Percentiles rank a stretch among this genome's conserved stretches.
phyloP scores from a whole-genome alignment of 176 grass and related monocot genomes.

The Saccharum officinarum region DNA sequence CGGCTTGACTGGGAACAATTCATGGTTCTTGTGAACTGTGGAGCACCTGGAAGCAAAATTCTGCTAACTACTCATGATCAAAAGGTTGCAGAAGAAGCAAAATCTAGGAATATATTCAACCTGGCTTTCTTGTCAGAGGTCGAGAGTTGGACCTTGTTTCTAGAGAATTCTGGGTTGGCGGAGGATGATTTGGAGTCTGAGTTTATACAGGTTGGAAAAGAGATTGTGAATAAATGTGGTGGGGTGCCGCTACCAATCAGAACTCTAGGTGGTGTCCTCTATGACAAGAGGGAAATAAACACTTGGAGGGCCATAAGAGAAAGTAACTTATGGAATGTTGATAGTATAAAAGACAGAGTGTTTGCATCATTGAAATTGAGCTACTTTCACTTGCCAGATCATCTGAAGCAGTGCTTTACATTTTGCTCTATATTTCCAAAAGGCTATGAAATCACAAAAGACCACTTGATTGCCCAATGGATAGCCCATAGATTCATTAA shows the following conservation, averaged over 20 bases:
- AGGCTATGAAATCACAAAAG: slow-evolving; percentile 3
- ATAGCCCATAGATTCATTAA: neutral
- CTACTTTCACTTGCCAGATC: neutral
- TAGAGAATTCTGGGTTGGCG: neutral
- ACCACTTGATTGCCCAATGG: neutral
- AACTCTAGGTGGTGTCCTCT: slow-evolving; percentile 17
- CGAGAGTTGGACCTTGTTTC: slow-evolving; percentile 5
- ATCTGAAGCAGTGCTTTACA: neutral
- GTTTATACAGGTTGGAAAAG: slow-evolving; percentile 1
- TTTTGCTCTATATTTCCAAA: neutral
- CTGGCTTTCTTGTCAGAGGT: slow-evolving; percentile 8
- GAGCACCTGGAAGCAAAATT: slow-evolving; percentile 28
- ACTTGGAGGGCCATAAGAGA: slow-evolving; percentile 19
- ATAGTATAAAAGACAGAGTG: neutral
- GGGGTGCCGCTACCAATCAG: slow-evolving; percentile 32
- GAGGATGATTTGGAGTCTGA: neutral
- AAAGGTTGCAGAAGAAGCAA: neutral
- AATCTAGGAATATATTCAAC: neutral
- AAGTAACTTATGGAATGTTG: slow-evolving; percentile 21
- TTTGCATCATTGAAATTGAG: slow-evolving; percentile 8
- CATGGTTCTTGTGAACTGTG: neutral
- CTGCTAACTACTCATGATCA: slow-evolving; percentile 19
- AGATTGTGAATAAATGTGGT: slow-evolving; percentile 31
- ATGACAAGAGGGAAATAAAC: neutral
- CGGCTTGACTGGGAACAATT: neutral